A percentile compares a stretch with the other conserved stretches of the same genome.
These are phyloP conservation scores for Grigorovia humatica DNA, from an alignment of 805 yeast species.

Conservation along the genomic window DNA sequence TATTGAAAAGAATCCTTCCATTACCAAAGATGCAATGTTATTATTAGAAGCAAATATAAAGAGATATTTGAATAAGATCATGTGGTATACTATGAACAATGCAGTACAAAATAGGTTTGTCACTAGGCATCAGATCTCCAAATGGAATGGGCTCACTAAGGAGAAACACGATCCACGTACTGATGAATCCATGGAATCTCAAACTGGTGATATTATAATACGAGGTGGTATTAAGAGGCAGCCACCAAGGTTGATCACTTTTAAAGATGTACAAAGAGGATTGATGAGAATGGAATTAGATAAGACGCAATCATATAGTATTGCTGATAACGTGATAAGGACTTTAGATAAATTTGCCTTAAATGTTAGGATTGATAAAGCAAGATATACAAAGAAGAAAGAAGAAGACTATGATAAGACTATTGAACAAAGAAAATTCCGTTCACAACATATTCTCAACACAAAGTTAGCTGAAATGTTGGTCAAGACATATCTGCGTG, in stretches of 20 bases:
- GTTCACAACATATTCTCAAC: neutral
- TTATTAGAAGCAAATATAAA: constrained; percentile 9
- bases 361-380: neutral
- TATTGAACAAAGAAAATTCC: neutral
- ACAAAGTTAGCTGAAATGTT: neutral
- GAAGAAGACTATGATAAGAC: neutral
- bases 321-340: neutral
- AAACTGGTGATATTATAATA: neutral
- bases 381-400: neutral
- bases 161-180: neutral
- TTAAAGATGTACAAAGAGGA: neutral
- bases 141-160: neutral
- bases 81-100: constrained; percentile 5
- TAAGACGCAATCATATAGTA: neutral
- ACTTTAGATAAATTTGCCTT: neutral
- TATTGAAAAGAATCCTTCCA: constrained; percentile 8
- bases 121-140: neutral
- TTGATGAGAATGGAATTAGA: neutral
- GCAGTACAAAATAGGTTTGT: neutral
- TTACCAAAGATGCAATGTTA: constrained; percentile 9
- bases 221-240: neutral
- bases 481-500: neutral
- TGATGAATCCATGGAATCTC: neutral
- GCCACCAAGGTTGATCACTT: neutral
- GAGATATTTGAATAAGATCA: constrained; percentile 11